phyloP scores from a whole-genome alignment of 2,329 filamentous ascomycete species.

The Sporothrix globosa region DNA sequence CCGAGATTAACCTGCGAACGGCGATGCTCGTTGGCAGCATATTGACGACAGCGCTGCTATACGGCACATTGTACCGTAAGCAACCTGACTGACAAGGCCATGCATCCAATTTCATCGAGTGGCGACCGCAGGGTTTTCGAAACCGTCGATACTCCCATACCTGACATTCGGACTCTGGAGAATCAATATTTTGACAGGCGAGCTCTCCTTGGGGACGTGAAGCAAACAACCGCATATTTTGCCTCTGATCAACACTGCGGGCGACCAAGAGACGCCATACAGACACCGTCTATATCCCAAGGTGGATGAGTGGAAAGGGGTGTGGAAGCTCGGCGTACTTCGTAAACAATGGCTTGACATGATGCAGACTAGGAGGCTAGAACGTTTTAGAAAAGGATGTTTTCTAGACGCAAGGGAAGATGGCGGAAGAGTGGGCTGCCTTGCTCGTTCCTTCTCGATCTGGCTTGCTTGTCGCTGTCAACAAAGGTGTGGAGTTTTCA shows the following conservation, averaged over 20 bases:
- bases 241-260: conserved; percentile 12
- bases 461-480: conserved; percentile 15
- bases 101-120: not conserved
- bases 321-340: not conserved
- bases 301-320: not conserved
- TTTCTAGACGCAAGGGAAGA: not conserved
- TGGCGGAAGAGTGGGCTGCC: not conserved
- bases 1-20: not conserved
- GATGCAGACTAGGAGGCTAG: conserved; percentile 16
- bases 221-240: not conserved
- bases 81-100: not conserved
- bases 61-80: not conserved
- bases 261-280: not conserved
- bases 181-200: not conserved
- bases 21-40: not conserved
- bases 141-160: not conserved
- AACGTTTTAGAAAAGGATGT: conserved; percentile 14
- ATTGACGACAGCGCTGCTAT: not conserved
- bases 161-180: not conserved
- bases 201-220: too few species aligned
- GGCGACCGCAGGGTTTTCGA: not conserved
- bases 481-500: conserved; percentile 4
- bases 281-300: not conserved
- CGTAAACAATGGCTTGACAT: not conserved
- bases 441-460: conserved; percentile 20